Conservation (phyloP, 2,329 filamentous ascomycete genomes). For the Alternaria angustiovoidea region DNA sequence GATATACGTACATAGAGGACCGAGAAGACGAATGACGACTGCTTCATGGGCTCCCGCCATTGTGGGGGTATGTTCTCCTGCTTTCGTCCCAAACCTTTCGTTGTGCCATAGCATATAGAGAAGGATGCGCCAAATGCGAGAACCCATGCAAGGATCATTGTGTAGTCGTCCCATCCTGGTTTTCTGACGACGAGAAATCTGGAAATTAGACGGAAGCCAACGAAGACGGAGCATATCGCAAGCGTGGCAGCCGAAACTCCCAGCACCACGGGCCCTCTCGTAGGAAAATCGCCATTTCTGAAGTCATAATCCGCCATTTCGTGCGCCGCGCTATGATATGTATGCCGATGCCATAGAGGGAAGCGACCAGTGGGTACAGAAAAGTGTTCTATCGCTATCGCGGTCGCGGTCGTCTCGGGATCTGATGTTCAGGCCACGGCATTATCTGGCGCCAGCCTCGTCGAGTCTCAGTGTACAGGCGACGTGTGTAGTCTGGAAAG, state of each 20-base stretch:
- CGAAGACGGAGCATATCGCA: slow-evolving; percentile 75
- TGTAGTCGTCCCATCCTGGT: slow-evolving; percentile 78
- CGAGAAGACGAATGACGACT: slow-evolving; percentile 66
- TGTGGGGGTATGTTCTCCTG: slow-evolving; percentile 65
- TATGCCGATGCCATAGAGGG: slow-evolving; percentile 17
- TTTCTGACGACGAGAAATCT: slow-evolving; percentile 76
- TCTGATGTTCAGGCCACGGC: slow-evolving; percentile 25
- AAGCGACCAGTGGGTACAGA: not conserved
- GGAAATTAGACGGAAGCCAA: slow-evolving; percentile 76
- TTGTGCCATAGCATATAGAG: slow-evolving; percentile 70
- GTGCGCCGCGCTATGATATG: slow-evolving; percentile 18
- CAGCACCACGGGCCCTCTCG: slow-evolving; percentile 61
- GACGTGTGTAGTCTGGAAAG: not conserved
- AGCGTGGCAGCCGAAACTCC: slow-evolving; percentile 75
- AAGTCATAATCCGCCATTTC: slow-evolving; percentile 36
- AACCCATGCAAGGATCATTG: slow-evolving; percentile 81
- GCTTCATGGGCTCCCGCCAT: slow-evolving; percentile 64
- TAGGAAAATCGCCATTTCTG: slow-evolving; percentile 27
- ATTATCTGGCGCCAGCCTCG: slow-evolving; percentile 31
- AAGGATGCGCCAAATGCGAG: slow-evolving; percentile 73
- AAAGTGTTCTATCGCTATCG: slow-evolving; percentile 40
- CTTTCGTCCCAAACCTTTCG: slow-evolving; percentile 72
- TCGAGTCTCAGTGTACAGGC: slow-evolving; percentile 4
- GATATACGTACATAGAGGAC: slow-evolving; percentile 63
- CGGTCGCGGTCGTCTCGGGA: slow-evolving; percentile 33